phyloP scores from a whole-genome alignment of 768 basidiomycete species.

The Lactifluus rugatus region DNA sequence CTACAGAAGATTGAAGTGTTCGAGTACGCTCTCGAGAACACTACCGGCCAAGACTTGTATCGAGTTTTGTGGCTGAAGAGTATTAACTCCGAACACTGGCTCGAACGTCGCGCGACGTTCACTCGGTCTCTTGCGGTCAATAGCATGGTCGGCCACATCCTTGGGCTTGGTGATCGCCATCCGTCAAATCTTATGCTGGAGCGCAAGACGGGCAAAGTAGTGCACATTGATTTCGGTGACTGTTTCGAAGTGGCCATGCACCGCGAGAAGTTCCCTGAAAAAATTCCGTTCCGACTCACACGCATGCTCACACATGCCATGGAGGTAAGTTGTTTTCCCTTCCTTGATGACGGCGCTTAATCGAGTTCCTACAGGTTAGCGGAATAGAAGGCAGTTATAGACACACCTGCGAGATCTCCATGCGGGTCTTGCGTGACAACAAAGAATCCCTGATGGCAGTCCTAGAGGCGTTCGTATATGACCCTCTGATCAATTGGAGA shows the following conservation, averaged over 20 bases:
- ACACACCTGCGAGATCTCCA: conserved; percentile 93
- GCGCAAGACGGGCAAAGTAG: conserved; percentile 85
- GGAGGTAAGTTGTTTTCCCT: conserved; percentile 56
- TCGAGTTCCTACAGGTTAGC: conserved; percentile 56
- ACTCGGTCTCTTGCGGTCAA: conserved; percentile 93
- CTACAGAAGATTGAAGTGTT: conserved; percentile 99
- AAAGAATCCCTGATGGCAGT: conserved; percentile 99
- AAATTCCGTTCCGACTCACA: conserved; percentile 95
- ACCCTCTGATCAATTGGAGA: conserved; percentile 96
- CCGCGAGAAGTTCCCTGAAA: conserved; percentile 98
- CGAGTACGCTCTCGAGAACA: conserved; percentile 96
- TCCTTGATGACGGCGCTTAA: neutral
- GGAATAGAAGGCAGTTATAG: conserved; percentile 97
- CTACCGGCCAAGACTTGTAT: conserved; percentile 96
- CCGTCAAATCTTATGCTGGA: conserved; percentile 92
- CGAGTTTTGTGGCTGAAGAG: conserved; percentile 95
- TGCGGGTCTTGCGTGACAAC: conserved; percentile 92
- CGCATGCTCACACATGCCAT: conserved; percentile 98
- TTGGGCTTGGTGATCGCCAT: conserved; percentile 95
- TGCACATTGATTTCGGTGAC: conserved; percentile 96
- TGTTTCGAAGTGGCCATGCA: conserved; percentile 98
- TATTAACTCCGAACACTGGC: conserved; percentile 92
- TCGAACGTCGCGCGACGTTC: conserved; percentile 92
- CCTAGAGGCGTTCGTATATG: conserved; percentile 96
- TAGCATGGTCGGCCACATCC: conserved; percentile 97